These are phyloP conservation scores for Ustilaginoidea virens DNA, from an alignment of 2,329 filamentous ascomycete species.

Conservation along the genomic window DNA sequence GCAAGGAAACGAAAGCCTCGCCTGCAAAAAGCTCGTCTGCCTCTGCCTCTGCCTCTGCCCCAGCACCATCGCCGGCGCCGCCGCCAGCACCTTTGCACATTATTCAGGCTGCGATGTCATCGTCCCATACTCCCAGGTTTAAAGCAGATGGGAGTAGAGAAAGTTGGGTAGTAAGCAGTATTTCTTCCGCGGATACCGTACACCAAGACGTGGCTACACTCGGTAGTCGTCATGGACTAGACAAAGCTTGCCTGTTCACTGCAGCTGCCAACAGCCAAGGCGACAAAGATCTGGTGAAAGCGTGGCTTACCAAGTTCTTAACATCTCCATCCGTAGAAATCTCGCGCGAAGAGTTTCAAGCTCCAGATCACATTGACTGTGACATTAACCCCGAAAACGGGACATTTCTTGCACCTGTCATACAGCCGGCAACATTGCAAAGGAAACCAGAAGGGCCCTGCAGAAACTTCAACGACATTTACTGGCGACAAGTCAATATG, in stretches of 20 bases:
- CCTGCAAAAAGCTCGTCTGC: not conserved
- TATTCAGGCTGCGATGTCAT: constrained; percentile 1
- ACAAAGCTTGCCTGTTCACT: not conserved
- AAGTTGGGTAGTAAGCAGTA: constrained; percentile 1
- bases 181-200: not conserved
- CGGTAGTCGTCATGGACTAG: too few relatives aligned
- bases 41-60: not conserved
- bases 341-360: not conserved
- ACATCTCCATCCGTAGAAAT: not conserved
- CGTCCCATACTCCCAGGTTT: not conserved
- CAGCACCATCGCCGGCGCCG: too few relatives aligned
- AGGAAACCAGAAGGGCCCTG: constrained; percentile 2
- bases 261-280: not conserved
- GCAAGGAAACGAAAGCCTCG: not conserved
- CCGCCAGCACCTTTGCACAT: not conserved
- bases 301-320: constrained; percentile 1
- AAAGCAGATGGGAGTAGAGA: not conserved
- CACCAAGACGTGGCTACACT: not conserved
- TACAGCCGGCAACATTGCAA: constrained; percentile 16
- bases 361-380: constrained; percentile 3
- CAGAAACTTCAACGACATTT: constrained; percentile 6
- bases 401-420: constrained; percentile 15
- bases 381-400: constrained; percentile 25
- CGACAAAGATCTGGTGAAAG: not conserved
- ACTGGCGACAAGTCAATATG: constrained; percentile 15